Conservation (phyloP, 768 basidiomycete species). For the Nidularia sp. region DNA sequence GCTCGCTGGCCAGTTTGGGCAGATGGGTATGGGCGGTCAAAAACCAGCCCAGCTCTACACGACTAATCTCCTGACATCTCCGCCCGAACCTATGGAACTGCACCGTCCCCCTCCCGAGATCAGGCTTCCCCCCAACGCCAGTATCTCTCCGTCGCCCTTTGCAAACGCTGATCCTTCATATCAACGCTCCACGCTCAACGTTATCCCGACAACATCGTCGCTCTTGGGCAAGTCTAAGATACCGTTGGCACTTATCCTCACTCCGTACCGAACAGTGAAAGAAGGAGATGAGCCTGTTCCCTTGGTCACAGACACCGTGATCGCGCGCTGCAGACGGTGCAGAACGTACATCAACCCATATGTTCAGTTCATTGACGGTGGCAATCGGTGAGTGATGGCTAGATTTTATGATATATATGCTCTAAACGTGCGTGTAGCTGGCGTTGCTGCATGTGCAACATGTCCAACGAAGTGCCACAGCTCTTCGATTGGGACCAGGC, state of each 20-base stretch:
- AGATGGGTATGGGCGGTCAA: conserved; percentile 82
- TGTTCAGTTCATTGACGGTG: conserved; percentile 96
- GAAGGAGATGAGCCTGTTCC: conserved; percentile 83
- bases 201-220: conserved; percentile 88
- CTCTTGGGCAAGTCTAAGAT: conserved; percentile 87
- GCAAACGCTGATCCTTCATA: conserved; percentile 90
- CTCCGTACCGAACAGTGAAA: conserved; percentile 84
- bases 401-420: not conserved
- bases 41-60: conserved; percentile 74
- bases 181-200: conserved; percentile 86
- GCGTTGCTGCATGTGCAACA: conserved; percentile 99
- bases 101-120: conserved; percentile 84
- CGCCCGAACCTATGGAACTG: conserved; percentile 87
- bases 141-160: conserved; percentile 68
- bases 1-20: conserved; percentile 79
- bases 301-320: conserved; percentile 90
- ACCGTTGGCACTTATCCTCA: conserved; percentile 84
- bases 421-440: conserved; percentile 47
- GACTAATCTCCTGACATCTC: conserved; percentile 88
- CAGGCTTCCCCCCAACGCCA: conserved; percentile 80
- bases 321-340: conserved; percentile 93
- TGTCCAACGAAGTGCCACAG: conserved; percentile 98
- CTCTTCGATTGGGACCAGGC: conserved; percentile 98
- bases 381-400: conserved; percentile 62
- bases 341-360: conserved; percentile 97